Evolutionary conservation across 345 rosid genomes (phyloP), one percentile per base, ranked within the genome.

Genomic region (Eucalyptus sp.): DNA sequence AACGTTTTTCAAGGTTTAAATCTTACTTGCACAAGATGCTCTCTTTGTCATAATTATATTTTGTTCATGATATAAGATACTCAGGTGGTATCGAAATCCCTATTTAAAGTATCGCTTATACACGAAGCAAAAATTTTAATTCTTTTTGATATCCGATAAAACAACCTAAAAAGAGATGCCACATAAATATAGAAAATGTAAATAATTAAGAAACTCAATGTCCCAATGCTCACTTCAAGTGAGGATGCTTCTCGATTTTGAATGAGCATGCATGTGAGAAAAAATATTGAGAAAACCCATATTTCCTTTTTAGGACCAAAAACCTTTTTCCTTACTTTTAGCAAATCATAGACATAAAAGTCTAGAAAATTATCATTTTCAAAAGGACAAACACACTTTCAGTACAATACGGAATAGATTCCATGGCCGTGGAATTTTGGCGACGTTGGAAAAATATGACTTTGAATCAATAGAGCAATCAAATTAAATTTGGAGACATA

Each of bases 71-170:
- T 64, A n/a, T 14, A 60, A 27, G 31, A 60, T 60, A 0, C 9
- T 7, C 1, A 13, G 3, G 15, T 64, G 33, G 16, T 64, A 29
- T 29, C 1, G 18, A 62, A 62, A 62, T 11, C 4, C 71, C n/a
- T 62, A 7, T 29, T 9, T 64, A 6, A 64, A 33, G 31, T n/a
- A 64, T 14, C 3, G 7, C 3, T 62, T 12, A 13, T 15, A 7
- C 7, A 62, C 1, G 1, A n/a, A 64, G 37, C n/a, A 64, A 13
- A 13, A 14, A 3, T 64, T 64, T 64, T n/a, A 14, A 3, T 6
- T 0, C 1, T n/a, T 29, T 29, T 64, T 13, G 17, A n/a, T 3
- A 29, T n/a, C 0, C 0, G 0, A 31, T n/a, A 31, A 18, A 7
- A 66, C 3, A 8, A 66, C 79, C 79, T n/a, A n/a, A 31, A 66